phyloP scores from a whole-genome alignment of 495 filamentous ascomycete species.

The Hyphodiscus hymeniophilus region DNA sequence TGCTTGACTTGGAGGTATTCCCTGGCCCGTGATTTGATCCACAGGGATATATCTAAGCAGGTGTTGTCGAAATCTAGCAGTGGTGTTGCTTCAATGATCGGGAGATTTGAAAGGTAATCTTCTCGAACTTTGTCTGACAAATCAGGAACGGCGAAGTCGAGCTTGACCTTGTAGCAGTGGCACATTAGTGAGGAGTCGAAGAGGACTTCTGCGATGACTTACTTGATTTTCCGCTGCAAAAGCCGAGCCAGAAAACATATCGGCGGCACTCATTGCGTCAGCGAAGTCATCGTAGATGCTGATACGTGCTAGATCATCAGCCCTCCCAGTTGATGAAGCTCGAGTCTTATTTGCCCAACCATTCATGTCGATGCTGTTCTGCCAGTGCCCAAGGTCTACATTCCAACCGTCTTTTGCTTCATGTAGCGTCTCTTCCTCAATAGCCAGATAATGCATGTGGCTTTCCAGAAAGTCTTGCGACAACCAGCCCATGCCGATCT shows the following conservation, averaged over 20 bases:
- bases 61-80: slow-evolving; percentile 12
- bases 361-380: slow-evolving; percentile 24
- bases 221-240: slow-evolving; percentile 35
- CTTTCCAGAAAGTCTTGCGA: slow-evolving; percentile 39
- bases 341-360: slow-evolving; percentile 9
- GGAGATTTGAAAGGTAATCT: slow-evolving; percentile 57
- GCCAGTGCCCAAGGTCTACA: slow-evolving; percentile 40
- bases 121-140: slow-evolving; percentile 48
- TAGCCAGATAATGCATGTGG: slow-evolving; percentile 14
- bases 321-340: slow-evolving; percentile 3
- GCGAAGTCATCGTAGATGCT: slow-evolving; percentile 25
- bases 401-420: slow-evolving; percentile 51
- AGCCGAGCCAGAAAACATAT: slow-evolving; percentile 32
- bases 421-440: slow-evolving; percentile 45
- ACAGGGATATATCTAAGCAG: slow-evolving; percentile 23
- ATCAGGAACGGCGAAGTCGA: slow-evolving; percentile 53
- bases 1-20: slow-evolving; percentile 19
- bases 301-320: slow-evolving; percentile 8
- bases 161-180: slow-evolving; percentile 6
- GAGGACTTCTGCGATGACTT: slow-evolving; percentile 1
- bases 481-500: slow-evolving; percentile 68
- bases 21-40: slow-evolving; percentile 24
- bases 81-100: slow-evolving; percentile 46
- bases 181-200: slow-evolving; percentile 4
- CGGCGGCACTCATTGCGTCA: slow-evolving; percentile 41